phyloP scores from a whole-genome alignment of 768 basidiomycete species.

The Pleurotus cornucopiae region DNA sequence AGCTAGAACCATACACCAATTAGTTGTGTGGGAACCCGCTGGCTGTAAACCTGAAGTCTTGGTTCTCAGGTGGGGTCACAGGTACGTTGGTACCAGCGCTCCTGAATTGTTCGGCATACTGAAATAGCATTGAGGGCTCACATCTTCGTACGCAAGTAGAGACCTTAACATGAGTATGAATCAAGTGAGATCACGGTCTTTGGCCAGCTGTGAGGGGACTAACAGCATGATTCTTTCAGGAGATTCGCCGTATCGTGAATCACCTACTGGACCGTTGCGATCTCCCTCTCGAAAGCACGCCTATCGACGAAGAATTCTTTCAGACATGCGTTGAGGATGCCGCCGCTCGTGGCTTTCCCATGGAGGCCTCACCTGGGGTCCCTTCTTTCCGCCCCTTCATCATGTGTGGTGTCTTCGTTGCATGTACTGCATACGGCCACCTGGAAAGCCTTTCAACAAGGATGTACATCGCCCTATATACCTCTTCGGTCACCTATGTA shows the following conservation, averaged over 20 bases:
- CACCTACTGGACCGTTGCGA: neutral
- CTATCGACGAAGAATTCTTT: neutral
- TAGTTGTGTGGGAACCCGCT: no score
- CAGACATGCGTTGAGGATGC: neutral
- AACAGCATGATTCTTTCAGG: neutral
- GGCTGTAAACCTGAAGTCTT: no score
- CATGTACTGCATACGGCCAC: neutral
- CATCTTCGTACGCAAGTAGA: no score
- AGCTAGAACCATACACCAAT: no score
- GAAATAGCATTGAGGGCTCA: no score
- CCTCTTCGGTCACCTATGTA: neutral
- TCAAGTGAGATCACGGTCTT: no score
- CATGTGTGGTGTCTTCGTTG: neutral
- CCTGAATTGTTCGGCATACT: no score
- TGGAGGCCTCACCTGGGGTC: neutral
- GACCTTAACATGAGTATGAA: no score
- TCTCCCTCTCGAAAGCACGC: neutral
- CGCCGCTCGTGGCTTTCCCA: neutral
- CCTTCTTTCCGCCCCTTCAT: neutral
- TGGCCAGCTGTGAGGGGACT: no score
- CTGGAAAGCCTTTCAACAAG: neutral
- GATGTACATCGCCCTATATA: constrained; percentile 1
- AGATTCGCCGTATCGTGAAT: constrained; percentile 9
- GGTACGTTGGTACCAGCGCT: no score
- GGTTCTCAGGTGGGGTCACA: no score